Evolutionary conservation across 306 rosid genomes (phyloP).

Genomic region (Prunus salicina): DNA sequence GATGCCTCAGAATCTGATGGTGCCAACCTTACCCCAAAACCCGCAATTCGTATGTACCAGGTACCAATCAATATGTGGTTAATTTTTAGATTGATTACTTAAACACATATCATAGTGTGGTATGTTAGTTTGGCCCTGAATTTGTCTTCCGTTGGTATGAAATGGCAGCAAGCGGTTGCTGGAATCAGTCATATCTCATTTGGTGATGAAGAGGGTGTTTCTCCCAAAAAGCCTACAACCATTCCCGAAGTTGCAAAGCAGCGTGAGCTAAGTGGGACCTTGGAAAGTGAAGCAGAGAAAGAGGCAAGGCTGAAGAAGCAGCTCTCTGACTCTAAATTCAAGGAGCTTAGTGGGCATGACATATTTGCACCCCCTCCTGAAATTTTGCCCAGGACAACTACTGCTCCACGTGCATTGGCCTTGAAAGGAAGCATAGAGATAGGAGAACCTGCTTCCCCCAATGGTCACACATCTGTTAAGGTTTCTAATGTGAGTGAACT

Average conservation of each 20-base stretch:
- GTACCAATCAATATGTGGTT: slow-evolving; percentile 35
- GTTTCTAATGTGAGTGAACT: slow-evolving; percentile 37
- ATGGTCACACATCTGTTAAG: slow-evolving; percentile 43
- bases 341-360: slow-evolving; percentile 90
- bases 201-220: slow-evolving; percentile 68
- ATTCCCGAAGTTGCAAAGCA: slow-evolving; percentile 95
- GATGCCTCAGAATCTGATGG: slow-evolving; percentile 58
- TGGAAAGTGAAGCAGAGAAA: slow-evolving; percentile 75
- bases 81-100: neutral
- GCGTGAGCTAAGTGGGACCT: slow-evolving; percentile 92
- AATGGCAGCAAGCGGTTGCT: slow-evolving; percentile 70
- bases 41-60: slow-evolving; percentile 92
- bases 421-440: slow-evolving; percentile 82
- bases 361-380: slow-evolving; percentile 98
- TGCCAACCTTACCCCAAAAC: slow-evolving; percentile 51
- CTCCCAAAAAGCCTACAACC: slow-evolving; percentile 74
- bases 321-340: slow-evolving; percentile 90
- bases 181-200: slow-evolving; percentile 98
- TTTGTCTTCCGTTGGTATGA: slow-evolving; percentile 18
- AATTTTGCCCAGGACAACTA: slow-evolving; percentile 74
- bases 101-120: neutral
- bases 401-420: slow-evolving; percentile 63
- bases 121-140: slow-evolving; percentile 11
- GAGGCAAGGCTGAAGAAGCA: slow-evolving; percentile 73
- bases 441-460: slow-evolving; percentile 51